Evolutionary conservation across 768 basidiomycete species (phyloP), one percentile per base, ranked within the genome.

Genomic region (Agaricus sinodeliciosus): DNA sequence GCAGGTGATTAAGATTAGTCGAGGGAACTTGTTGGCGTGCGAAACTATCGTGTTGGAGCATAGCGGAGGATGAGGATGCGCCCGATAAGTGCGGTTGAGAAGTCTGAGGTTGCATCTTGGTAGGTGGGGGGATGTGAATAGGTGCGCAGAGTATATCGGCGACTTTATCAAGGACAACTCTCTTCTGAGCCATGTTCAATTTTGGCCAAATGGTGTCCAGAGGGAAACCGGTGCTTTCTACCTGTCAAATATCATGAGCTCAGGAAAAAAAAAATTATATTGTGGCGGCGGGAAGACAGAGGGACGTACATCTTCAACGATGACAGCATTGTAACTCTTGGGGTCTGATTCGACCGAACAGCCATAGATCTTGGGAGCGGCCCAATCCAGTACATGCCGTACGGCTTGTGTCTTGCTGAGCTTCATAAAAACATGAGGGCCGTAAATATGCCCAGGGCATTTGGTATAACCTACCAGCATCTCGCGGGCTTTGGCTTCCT

Each of bases 331-430:
- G 31, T 54, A 54, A 28, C 45, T 47, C 25, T 54, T 54, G 13
- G 39, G 39, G 34, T 48, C 52, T 1, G 39, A 31, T 16, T 54
- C 52, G 15, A 35, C 13, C 4, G 52, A 54, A 19, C 22, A 41
- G 39, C 52, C 52, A 12, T 54, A 54, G 39, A 54, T 54, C 41
- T 48, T 54, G 45, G 52, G 52, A 34, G 52, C 52, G 15, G 52
- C 52, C 52, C 52, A 54, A 27, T 54, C 52, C n/a, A 54, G 52
- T 1, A 47, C 28, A n/a, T 41, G 42, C n/a, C 52, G 45, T 28
- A 54, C 46, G 11, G 43, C 43, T 12, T 47, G 26, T 2, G 40
- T 54, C 18, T 48, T 54, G 3, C 27, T 13, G 27, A 54, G 37
- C 52, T 54, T 18, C 3, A 34, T 2, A 25, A 11, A 18, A 22